Conservation (phyloP, 2,329 filamentous ascomycete genomes). For the Trichophyton verrucosum region DNA sequence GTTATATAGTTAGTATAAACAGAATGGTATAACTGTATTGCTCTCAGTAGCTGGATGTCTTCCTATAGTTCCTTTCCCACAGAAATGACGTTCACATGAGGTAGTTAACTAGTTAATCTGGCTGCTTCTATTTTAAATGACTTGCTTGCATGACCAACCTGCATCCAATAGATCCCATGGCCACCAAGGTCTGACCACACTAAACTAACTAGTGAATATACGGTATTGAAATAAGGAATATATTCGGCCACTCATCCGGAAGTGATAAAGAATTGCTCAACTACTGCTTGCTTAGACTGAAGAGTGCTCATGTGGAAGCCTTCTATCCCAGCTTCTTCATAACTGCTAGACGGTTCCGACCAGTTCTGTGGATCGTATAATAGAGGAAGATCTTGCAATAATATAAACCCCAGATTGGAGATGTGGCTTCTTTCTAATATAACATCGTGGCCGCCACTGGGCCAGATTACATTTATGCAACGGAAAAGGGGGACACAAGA, state of each 20-base stretch:
- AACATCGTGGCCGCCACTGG: slow-evolving; percentile 58
- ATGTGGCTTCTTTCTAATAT: slow-evolving; percentile 44
- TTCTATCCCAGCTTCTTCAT: background rate
- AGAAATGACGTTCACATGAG: background rate
- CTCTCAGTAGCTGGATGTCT: too few species aligned
- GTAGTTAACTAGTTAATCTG: too few species aligned
- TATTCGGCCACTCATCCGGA: background rate
- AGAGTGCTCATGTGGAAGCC: too few species aligned
- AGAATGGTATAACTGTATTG: background rate
- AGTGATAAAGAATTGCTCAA: too few species aligned
- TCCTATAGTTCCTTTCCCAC: background rate
- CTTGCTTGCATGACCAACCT: background rate
- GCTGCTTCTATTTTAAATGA: background rate
- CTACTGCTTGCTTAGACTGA: too few species aligned
- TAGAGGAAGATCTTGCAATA: slow-evolving; percentile 16
- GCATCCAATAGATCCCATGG: background rate
- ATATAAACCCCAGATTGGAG: slow-evolving; percentile 27
- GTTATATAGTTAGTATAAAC: background rate
- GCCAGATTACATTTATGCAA: slow-evolving; percentile 41
- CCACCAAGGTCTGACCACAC: background rate
- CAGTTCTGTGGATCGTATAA: background rate
- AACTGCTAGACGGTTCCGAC: background rate
- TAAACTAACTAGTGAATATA: background rate
- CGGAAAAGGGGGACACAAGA: background rate
- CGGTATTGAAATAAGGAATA: background rate